Evolutionary conservation across 2,329 filamentous ascomycete genomes (phyloP).

Genomic region (Dothideomycetes sp.): DNA sequence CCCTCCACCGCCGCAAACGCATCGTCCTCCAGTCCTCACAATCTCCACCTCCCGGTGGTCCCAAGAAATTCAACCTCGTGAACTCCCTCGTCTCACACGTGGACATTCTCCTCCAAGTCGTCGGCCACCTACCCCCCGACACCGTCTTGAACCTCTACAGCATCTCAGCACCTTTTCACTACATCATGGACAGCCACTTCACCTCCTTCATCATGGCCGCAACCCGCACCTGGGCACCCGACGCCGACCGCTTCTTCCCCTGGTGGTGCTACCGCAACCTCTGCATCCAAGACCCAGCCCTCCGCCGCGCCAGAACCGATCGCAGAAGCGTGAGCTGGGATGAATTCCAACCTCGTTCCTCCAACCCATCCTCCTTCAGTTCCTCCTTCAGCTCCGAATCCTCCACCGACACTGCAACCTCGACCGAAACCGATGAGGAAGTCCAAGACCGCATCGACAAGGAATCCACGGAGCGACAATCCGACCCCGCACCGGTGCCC

Average conservation of each 20-base stretch:
- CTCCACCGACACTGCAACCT: background rate
- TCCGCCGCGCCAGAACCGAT: conserved; percentile 1
- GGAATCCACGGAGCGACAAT: background rate
- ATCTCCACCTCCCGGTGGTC: background rate
- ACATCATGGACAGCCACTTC: conserved; percentile 50
- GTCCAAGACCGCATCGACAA: background rate
- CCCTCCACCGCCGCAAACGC: background rate
- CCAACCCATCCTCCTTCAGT: background rate
- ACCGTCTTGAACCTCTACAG: conserved; percentile 58
- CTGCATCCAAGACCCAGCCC: conserved; percentile 51
- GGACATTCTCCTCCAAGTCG: conserved; percentile 48
- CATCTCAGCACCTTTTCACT: conserved; percentile 54
- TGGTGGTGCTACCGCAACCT: conserved; percentile 51
- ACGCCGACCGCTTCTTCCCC: conserved; percentile 49
- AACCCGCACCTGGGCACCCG: conserved; percentile 45
- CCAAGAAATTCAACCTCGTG: conserved; percentile 25
- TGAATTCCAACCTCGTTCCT: background rate
- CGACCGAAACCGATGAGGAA: background rate
- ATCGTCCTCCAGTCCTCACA: background rate
- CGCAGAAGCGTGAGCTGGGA: conserved; percentile 10
- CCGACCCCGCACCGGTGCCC: conserved; percentile 38
- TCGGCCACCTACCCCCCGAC: conserved; percentile 43
- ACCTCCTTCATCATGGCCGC: conserved; percentile 50
- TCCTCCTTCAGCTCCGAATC: background rate
- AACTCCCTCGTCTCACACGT: conserved; percentile 27